Evolutionary conservation across 106 monocot species (phyloP), one percentile per base, ranked within the genome.

Genomic region (Dioscorea alata): DNA sequence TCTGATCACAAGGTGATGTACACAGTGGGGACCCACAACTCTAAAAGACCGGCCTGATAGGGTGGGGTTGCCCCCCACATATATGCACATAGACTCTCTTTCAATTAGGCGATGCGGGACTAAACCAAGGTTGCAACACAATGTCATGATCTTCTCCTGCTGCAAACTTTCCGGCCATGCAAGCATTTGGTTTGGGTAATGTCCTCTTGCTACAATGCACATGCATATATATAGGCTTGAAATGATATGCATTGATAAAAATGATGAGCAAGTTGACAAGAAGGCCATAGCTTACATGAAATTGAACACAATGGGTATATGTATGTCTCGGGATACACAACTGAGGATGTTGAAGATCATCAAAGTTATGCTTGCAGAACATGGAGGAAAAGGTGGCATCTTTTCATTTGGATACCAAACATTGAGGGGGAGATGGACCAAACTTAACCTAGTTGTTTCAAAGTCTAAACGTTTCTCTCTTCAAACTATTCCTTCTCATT

Each of bases 171-270:
- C n/a, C n/a, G n/a, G n/a, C n/a, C n/a, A n/a, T n/a, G n/a, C n/a
- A n/a, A n/a, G n/a, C n/a, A n/a, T n/a, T n/a, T n/a, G n/a, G n/a
- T n/a, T n/a, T n/a, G n/a, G n/a, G n/a, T n/a, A n/a, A n/a, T n/a
- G n/a, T n/a, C n/a, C n/a, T n/a, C n/a, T n/a, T n/a, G n/a, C n/a
- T n/a, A n/a, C n/a, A n/a, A n/a, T n/a, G n/a, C n/a, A n/a, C n/a
- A n/a, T n/a, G n/a, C n/a, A n/a, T n/a, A n/a, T n/a, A n/a, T n/a
- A n/a, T n/a, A n/a, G n/a, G n/a, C n/a, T n/a, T n/a, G n/a, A n/a
- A n/a, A n/a, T n/a, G 93, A 42, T 94, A 90, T 90, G 85, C 80
- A 54, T 12, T 94, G 50, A 73, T 94, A 60, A 90, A 75, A 73
- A n/a, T n/a, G 75, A 90, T 66, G 28, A 78, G 76, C 66, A 61